A percentile compares a stretch with the other conserved stretches of the same genome.
These are phyloP conservation scores for Symmetrospora coprosmae DNA, from an alignment of 768 basidiomycete species.

Conservation along the genomic window DNA sequence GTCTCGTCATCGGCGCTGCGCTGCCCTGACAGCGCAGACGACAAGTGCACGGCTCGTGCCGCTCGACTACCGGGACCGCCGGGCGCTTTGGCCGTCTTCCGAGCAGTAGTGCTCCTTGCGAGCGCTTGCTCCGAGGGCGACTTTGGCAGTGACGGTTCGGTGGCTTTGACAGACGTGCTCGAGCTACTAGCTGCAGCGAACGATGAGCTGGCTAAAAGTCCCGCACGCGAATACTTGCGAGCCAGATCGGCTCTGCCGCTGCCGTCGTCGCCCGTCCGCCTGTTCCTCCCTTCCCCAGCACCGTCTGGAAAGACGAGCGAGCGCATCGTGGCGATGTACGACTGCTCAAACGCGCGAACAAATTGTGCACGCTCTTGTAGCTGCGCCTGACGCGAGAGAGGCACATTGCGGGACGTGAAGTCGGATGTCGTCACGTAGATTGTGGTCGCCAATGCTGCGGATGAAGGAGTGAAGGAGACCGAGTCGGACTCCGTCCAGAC, in stretches of 20 bases:
- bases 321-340: constrained; percentile 44
- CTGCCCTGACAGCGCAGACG: neutral
- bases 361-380: constrained; percentile 39
- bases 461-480: constrained; percentile 14
- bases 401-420: constrained; percentile 16
- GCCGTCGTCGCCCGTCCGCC: constrained; percentile 23
- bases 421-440: constrained; percentile 38
- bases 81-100: neutral
- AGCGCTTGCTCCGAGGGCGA: constrained; percentile 54
- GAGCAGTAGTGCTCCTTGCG: constrained; percentile 33
- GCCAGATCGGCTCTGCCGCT: constrained; percentile 29
- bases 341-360: constrained; percentile 47
- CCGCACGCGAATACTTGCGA: neutral
- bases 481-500: constrained; percentile 37
- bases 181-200: constrained; percentile 11
- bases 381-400: constrained; percentile 23
- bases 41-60: neutral
- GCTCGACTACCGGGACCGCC: neutral
- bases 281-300: neutral
- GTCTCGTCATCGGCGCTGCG: constrained; percentile 43
- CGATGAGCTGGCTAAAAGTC: constrained; percentile 1
- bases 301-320: constrained; percentile 40
- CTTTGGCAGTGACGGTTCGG: constrained; percentile 51
- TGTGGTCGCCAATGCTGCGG: constrained; percentile 35
- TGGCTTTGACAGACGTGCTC: constrained; percentile 39